A percentile compares a stretch with the other conserved stretches of the same genome.
These are phyloP conservation scores for Cladosporium halotolerans DNA, from an alignment of 2,329 filamentous ascomycete species.

Conservation along the genomic window DNA sequence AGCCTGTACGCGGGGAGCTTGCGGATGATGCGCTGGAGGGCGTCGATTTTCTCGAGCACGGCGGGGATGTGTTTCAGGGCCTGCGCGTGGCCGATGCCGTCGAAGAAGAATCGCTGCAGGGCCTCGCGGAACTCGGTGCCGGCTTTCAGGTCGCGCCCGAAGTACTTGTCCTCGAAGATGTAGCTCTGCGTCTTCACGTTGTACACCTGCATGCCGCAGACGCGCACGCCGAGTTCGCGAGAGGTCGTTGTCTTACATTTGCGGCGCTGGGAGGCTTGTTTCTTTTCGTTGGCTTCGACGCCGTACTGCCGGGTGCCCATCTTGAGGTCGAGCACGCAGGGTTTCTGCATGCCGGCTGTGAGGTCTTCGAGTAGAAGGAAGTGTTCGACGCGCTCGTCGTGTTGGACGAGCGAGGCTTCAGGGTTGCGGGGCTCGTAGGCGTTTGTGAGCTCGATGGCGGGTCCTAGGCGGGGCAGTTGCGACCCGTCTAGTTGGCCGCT, in stretches of 20 bases:
- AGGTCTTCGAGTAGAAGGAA: slow-evolving; percentile 92
- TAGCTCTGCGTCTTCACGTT: slow-evolving; percentile 77
- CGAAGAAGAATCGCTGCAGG: slow-evolving; percentile 82
- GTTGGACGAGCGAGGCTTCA: slow-evolving; percentile 40
- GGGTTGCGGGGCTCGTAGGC: slow-evolving; percentile 35
- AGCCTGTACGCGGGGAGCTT: slow-evolving; percentile 81
- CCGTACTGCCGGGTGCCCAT: slow-evolving; percentile 98
- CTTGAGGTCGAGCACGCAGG: slow-evolving; percentile 95
- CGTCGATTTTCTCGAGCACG: slow-evolving; percentile 74
- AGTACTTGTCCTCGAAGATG: slow-evolving; percentile 98
- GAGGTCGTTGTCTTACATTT: slow-evolving; percentile 94
- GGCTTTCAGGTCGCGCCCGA: slow-evolving; percentile 78
- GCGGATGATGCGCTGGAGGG: slow-evolving; percentile 76
- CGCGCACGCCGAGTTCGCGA: slow-evolving; percentile 79
- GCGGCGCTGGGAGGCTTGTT: slow-evolving; percentile 82
- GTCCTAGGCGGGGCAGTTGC: slow-evolving; percentile 16
- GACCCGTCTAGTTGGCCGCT: no score
- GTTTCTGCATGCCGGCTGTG: slow-evolving; percentile 91
- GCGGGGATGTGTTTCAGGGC: slow-evolving; percentile 81
- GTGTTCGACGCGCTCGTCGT: slow-evolving; percentile 69
- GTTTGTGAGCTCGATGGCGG: slow-evolving; percentile 25
- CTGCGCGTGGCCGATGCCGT: slow-evolving; percentile 74
- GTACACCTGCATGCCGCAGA: slow-evolving; percentile 96
- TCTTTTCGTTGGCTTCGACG: slow-evolving; percentile 84
- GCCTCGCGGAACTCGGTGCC: slow-evolving; percentile 85